Evolutionary conservation across 495 filamentous ascomycete genomes (phyloP), one percentile per base, ranked within the genome.

Genomic region (Opeltia flavorubescens): DNA sequence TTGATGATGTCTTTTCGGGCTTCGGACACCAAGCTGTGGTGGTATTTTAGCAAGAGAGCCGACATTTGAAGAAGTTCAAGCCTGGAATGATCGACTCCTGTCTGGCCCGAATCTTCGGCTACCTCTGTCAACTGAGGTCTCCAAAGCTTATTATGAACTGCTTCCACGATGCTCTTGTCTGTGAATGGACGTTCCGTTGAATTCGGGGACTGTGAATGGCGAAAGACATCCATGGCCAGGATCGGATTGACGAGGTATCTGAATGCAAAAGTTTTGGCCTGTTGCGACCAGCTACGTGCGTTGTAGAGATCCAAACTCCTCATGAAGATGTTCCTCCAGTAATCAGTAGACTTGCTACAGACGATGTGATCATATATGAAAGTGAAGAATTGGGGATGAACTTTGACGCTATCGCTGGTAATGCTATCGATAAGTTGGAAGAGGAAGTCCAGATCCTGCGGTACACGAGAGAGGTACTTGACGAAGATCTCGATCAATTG

Each of bases 1-100:
- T 95, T 95, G 56, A 99, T 96, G 49, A 99, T 86, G 50, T 99
- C 93, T 62, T 96, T 99, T 18, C 93, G 83, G 4, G 85, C 83
- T 56, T 95, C 89, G 43, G 86, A 77, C 7, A 96, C 71, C 20
- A 88, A 80, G 23, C 73, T 72, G 49, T 84, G 74, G 50, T 96
- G 87, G 51, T 96, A 93, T 55, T 95, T 95, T 60, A 99, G 80
- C 26, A 99, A 69, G 66, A 99, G 72, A 1, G 93, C 88, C 0
- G 91, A 94, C 48, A 95, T 73, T 57, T 99, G 93, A 13, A 99
- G 74, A 9, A 95, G 72, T 57, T 99, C 91, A 80, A 99, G 91
- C 38, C 91, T 74, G 3, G 89, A 91, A 61, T 96, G 89, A 62
- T 99, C 91, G 38, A 95, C 84, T 4, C 88, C 86, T 13, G 85